phyloP scores from a whole-genome alignment of 192 early-diverging fungal genomes.

The Mortierella hygrophila region DNA sequence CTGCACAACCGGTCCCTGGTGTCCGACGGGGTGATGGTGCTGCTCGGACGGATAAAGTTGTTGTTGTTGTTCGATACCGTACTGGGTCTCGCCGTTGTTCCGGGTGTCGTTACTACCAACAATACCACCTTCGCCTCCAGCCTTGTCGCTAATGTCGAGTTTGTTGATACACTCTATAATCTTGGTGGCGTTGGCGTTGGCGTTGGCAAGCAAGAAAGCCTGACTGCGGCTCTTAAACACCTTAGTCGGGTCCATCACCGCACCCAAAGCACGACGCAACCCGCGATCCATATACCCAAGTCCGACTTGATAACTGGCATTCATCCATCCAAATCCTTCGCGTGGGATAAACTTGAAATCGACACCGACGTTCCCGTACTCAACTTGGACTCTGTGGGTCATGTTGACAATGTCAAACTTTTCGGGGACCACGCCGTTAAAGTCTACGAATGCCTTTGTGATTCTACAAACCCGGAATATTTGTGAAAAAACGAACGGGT shows the following conservation, averaged over 20 bases:
- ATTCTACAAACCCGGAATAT: conserved; percentile 59
- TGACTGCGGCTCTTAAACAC: conserved; percentile 25
- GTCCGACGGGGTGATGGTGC: background rate
- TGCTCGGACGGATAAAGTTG: background rate
- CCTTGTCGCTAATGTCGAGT: background rate
- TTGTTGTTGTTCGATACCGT: background rate
- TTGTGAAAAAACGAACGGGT: background rate
- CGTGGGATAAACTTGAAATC: conserved; percentile 95
- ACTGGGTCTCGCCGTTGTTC: background rate
- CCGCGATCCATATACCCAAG: conserved; percentile 78
- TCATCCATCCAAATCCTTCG: conserved; percentile 99
- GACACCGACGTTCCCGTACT: conserved; percentile 96
- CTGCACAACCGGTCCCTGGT: conserved; percentile 18
- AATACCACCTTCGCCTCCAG: background rate
- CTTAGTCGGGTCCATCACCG: conserved; percentile 41
- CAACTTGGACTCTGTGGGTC: conserved; percentile 92
- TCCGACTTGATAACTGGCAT: conserved; percentile 90
- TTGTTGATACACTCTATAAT: background rate
- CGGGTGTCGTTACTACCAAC: background rate
- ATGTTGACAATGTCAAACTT: conserved; percentile 96
- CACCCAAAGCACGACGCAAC: conserved; percentile 83
- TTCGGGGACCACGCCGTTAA: conserved; percentile 96
- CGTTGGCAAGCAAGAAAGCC: background rate
- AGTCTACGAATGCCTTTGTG: conserved; percentile 96
- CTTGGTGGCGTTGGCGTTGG: background rate